phyloP scores from a whole-genome alignment of 2,329 filamentous ascomycete species.

The Polychaeton citri region DNA sequence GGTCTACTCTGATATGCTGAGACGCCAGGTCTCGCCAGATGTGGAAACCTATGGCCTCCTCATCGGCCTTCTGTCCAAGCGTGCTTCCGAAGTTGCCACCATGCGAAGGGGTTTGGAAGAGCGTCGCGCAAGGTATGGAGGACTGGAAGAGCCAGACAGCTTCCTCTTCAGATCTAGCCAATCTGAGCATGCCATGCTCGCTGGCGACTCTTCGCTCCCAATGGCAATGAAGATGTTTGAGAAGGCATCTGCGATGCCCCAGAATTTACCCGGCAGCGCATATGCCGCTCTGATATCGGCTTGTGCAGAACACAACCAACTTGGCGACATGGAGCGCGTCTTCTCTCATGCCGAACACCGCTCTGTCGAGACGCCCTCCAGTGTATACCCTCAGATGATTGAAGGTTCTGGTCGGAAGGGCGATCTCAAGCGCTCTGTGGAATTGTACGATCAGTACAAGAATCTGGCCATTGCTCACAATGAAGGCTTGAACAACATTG shows the following conservation, averaged over 20 bases:
- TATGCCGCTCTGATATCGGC: constrained; percentile 78
- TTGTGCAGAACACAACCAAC: constrained; percentile 67
- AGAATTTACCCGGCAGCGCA: constrained; percentile 62
- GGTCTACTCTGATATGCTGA: constrained; percentile 93
- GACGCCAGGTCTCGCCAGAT: constrained; percentile 68
- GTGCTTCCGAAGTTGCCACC: constrained; percentile 64
- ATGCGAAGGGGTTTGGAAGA: constrained; percentile 64
- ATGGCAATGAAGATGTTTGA: constrained; percentile 79
- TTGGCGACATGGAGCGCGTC: constrained; percentile 79
- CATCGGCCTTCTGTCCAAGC: constrained; percentile 65
- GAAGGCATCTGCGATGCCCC: constrained; percentile 49
- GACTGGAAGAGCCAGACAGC: constrained; percentile 68
- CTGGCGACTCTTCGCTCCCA: constrained; percentile 74
- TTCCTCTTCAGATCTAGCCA: constrained; percentile 85
- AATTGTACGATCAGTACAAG: constrained; percentile 93
- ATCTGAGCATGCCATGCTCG: constrained; percentile 71
- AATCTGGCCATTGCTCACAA: constrained; percentile 75
- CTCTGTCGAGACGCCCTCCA: constrained; percentile 59
- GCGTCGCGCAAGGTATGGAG: constrained; percentile 72
- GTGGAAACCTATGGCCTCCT: constrained; percentile 78
- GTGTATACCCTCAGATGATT: constrained; percentile 87
- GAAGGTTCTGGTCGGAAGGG: constrained; percentile 74
- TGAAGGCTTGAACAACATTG: constrained; percentile 52
- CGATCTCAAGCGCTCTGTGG: constrained; percentile 76
- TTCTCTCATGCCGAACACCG: constrained; percentile 83